Evolutionary conservation across 352 stramenopile genomes (phyloP).

Genomic region (Pythium myriotylum): DNA sequence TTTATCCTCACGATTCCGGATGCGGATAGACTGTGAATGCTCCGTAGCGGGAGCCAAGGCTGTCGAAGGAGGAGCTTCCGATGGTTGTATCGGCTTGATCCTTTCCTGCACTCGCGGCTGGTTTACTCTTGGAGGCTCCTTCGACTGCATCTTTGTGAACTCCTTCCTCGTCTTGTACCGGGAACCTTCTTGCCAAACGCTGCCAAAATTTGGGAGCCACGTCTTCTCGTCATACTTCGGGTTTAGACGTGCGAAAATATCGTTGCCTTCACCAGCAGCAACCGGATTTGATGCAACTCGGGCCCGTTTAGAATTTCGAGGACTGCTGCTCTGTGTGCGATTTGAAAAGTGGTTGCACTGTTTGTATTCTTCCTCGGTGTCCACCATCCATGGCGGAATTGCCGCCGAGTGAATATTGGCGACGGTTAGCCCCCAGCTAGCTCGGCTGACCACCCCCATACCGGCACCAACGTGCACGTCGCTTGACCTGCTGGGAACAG

Average conservation of each 20-base stretch:
- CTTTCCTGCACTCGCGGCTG: background rate
- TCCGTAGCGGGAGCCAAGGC: no score
- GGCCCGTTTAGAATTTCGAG: background rate
- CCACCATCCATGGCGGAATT: slow-evolving; percentile 76
- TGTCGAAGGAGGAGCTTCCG: no score
- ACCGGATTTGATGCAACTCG: background rate
- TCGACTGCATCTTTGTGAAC: slow-evolving; percentile 37
- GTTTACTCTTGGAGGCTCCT: background rate
- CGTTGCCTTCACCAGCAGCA: background rate
- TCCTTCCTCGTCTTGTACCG: slow-evolving; percentile 58
- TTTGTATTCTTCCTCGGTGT: slow-evolving; percentile 72
- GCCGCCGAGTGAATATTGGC: slow-evolving; percentile 69
- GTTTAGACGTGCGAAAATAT: slow-evolving; percentile 41
- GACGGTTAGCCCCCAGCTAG: slow-evolving; percentile 43
- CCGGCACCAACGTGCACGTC: slow-evolving; percentile 45
- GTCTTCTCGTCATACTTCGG: slow-evolving; percentile 34
- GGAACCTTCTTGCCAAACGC: slow-evolving; percentile 74
- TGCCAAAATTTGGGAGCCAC: slow-evolving; percentile 81
- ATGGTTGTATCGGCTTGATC: background rate
- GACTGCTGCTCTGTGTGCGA: no score
- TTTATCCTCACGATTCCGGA: no score
- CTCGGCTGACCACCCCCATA: slow-evolving; percentile 42
- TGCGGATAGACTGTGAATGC: no score
- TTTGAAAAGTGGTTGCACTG: slow-evolving; percentile 49
- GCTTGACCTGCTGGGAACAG: slow-evolving; percentile 49